Base-by-base conservation (phyloP, 306 rosid genomes). In the Citrullus amarus region DNA sequence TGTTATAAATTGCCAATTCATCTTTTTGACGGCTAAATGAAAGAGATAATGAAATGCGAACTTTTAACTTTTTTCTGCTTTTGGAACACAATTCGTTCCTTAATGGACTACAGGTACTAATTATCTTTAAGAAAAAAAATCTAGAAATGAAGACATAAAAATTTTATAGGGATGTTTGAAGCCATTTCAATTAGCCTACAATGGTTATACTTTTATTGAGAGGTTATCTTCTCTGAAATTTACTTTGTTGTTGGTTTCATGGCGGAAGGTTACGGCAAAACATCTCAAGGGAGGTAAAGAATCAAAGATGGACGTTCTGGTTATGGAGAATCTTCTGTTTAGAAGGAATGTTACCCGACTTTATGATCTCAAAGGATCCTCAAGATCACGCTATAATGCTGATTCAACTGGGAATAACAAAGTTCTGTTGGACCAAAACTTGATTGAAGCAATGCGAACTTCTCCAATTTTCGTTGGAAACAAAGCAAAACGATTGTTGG, bases 401-500 rank as follows among this genome's bases (percentile, higher is more conserved):
- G 99, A 95, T 84, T 80, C 83, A 53, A 88, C 83, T 15, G 99
- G 99, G 83, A 91, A 86, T 78, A 91, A 94, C 92, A 90, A 90
- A 82, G 98, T 91, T 82, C 86, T 95, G 30, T 83, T 95, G 80
- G 99, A 95, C 84, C 93, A 92, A 82, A 95, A 95, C 82, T 88
- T 95, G 89, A 91, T 95, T 70, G 99, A 95, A 84, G 92, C 97
- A 81, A 95, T 95, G 97, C 93, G 97, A 22, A 95, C 99, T 32
- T 89, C 96, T 84, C 99, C 99, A 6, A 95, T 95, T 80, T 95
- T 95, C 51, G 92, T 95, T 73, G 97, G 99, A 79, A 92, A 91
- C 90, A 96, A 96, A 81, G 97, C 97, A 10, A 96, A 96, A 78
- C 88, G 98, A 7, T 28, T 85, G 87, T 83, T 96, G 77, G 98